Evolutionary conservation across 768 basidiomycete genomes (phyloP).

Genomic region (Pleurotus citrinopileatus): DNA sequence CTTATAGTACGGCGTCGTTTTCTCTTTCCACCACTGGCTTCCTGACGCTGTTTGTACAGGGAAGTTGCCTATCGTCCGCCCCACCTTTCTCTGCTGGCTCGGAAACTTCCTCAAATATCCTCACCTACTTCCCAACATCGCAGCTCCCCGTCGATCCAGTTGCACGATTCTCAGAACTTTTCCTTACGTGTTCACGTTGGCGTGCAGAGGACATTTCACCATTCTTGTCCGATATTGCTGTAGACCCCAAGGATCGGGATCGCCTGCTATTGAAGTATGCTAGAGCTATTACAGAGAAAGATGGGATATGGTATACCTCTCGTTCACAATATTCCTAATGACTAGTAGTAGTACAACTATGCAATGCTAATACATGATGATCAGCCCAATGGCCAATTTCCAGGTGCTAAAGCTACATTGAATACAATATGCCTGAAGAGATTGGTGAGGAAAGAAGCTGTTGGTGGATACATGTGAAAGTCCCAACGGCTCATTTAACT

Average conservation of each 20-base stretch:
- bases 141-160: conserved; percentile 74
- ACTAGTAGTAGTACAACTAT: neutral
- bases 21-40: neutral
- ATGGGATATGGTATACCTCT: conserved; percentile 74
- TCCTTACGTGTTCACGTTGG: conserved; percentile 78
- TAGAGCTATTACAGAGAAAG: conserved; percentile 65
- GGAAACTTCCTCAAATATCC: conserved; percentile 21
- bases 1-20: conserved; percentile 54
- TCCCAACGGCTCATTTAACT: neutral
- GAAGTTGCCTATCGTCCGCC: conserved; percentile 62
- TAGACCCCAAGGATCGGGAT: conserved; percentile 86
- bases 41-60: conserved; percentile 43
- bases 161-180: conserved; percentile 84
- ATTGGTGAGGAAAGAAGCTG: neutral
- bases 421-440: no score
- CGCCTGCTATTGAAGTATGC: conserved; percentile 86
- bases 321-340: conserved; percentile 48
- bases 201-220: conserved; percentile 75
- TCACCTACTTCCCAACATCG: conserved; percentile 77
- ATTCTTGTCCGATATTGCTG: conserved; percentile 78
- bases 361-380: neutral
- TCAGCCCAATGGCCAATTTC: no score
- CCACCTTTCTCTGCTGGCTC: conserved; percentile 24
- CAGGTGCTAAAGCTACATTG: no score
- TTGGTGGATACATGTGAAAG: neutral